phyloP scores from a whole-genome alignment of 768 basidiomycete genomes.

The Leccinellum luteum region DNA sequence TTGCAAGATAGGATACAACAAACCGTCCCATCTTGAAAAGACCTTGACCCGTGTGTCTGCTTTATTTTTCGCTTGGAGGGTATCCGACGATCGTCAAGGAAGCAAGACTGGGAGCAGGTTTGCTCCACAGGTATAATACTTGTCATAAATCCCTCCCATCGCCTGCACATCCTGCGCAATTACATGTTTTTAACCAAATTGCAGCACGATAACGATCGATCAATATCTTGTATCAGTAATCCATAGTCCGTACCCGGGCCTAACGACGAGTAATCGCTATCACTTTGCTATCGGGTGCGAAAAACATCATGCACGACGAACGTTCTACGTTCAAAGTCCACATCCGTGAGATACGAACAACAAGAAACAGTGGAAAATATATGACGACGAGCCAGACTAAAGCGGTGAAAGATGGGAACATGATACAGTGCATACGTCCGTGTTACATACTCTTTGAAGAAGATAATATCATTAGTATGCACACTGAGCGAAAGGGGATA shows the following conservation, averaged over 20 bases:
- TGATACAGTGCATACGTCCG: background rate
- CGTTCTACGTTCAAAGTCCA: constrained; percentile 15
- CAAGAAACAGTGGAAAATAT: background rate
- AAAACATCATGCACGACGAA: background rate
- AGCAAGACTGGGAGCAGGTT: background rate
- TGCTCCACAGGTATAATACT: background rate
- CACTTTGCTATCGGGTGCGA: background rate
- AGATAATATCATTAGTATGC: constrained; percentile 7
- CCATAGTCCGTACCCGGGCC: background rate
- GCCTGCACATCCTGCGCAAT: background rate
- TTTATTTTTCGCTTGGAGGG: background rate
- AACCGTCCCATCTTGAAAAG: constrained; percentile 51
- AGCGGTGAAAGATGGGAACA: background rate
- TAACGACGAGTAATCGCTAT: constrained; percentile 1
- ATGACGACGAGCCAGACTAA: background rate
- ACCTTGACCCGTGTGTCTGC: constrained; percentile 33
- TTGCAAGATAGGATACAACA: constrained; percentile 39
- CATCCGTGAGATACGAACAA: background rate
- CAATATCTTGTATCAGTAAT: background rate
- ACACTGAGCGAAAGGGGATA: background rate
- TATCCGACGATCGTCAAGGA: too few relatives aligned
- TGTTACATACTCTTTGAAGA: constrained; percentile 24
- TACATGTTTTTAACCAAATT: background rate
- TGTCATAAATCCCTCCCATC: background rate
- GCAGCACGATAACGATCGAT: constrained; percentile 8